Evolutionary conservation across 768 basidiomycete species (phyloP).

Genomic region (Kwoniella europaea): DNA sequence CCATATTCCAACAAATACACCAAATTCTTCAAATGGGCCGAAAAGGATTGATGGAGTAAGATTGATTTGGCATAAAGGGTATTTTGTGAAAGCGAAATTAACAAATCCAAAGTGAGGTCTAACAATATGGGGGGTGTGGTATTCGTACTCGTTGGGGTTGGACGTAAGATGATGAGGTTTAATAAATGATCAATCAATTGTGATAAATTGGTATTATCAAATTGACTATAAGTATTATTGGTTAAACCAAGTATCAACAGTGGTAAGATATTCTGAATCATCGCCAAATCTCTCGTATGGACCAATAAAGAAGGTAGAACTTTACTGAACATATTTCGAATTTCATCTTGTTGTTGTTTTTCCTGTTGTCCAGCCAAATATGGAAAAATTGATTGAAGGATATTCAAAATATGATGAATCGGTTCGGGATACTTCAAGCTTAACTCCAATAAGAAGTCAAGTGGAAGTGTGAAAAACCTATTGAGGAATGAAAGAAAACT

Average conservation of each 20-base stretch:
- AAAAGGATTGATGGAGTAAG: slow-evolving; percentile 42
- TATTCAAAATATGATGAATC: slow-evolving; percentile 55
- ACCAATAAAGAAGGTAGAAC: slow-evolving; percentile 44
- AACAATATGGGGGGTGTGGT: slow-evolving; percentile 63
- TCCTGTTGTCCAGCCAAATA: slow-evolving; percentile 22
- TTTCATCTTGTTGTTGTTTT: neutral
- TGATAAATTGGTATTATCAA: slow-evolving; percentile 26
- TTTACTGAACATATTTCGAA: slow-evolving; percentile 14
- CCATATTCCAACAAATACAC: slow-evolving; percentile 34
- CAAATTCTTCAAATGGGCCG: slow-evolving; percentile 37
- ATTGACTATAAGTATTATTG: slow-evolving; percentile 12
- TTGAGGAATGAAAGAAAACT: slow-evolving; percentile 36
- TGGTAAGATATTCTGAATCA: slow-evolving; percentile 44
- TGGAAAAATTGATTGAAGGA: slow-evolving; percentile 52
- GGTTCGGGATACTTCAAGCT: slow-evolving; percentile 53
- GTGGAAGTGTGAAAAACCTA: slow-evolving; percentile 36
- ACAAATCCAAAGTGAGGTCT: slow-evolving; percentile 69
- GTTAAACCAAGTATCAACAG: slow-evolving; percentile 44
- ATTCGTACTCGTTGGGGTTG: neutral
- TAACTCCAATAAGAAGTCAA: slow-evolving; percentile 36
- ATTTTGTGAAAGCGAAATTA: slow-evolving; percentile 71
- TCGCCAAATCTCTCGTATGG: slow-evolving; percentile 45
- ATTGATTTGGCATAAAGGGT: slow-evolving; percentile 69
- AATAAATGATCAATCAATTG: slow-evolving; percentile 46
- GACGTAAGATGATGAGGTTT: slow-evolving; percentile 40